Percentiles rank a stretch among this genome's conserved stretches.
These are phyloP conservation scores for Aspergillus heteromorphus DNA, from an alignment of 495 filamentous ascomycete genomes.

Conservation along the genomic window DNA sequence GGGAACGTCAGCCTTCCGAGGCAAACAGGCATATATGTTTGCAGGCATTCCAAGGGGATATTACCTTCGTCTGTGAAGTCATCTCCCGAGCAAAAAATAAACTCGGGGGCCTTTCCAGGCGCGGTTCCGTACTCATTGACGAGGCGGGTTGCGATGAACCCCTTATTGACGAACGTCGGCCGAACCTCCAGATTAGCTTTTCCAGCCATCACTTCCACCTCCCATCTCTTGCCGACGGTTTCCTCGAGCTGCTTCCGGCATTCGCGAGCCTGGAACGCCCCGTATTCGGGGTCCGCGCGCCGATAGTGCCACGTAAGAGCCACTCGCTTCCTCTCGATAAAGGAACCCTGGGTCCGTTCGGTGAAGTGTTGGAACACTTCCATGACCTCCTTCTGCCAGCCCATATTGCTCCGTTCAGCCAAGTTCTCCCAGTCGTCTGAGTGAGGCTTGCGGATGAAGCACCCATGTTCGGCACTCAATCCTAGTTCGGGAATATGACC, in stretches of 20 bases:
- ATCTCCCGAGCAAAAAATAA: slow-evolving; percentile 85
- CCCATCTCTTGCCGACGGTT: slow-evolving; percentile 68
- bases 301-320: slow-evolving; percentile 98
- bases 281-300: slow-evolving; percentile 77
- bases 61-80: slow-evolving; percentile 97
- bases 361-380: slow-evolving; percentile 80
- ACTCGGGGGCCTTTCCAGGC: slow-evolving; percentile 56
- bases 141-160: slow-evolving; percentile 78
- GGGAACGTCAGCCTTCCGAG: neutral
- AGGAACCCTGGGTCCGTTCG: slow-evolving; percentile 78
- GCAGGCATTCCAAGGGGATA: slow-evolving; percentile 12
- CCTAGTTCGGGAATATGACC: slow-evolving; percentile 80
- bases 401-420: slow-evolving; percentile 76
- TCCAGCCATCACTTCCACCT: slow-evolving; percentile 90
- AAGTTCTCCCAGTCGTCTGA: slow-evolving; percentile 76
- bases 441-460: slow-evolving; percentile 78
- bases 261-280: slow-evolving; percentile 64
- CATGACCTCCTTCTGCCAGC: slow-evolving; percentile 78
- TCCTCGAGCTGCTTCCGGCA: slow-evolving; percentile 72
- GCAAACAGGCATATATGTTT: neutral
- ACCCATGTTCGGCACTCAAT: slow-evolving; percentile 91
- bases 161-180: slow-evolving; percentile 94
- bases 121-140: slow-evolving; percentile 56
- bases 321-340: slow-evolving; percentile 86
- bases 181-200: slow-evolving; percentile 97